phyloP scores from a whole-genome alignment of 1,284 basidiomycete genomes.

The Pseudomicrostroma phylloplanum region DNA sequence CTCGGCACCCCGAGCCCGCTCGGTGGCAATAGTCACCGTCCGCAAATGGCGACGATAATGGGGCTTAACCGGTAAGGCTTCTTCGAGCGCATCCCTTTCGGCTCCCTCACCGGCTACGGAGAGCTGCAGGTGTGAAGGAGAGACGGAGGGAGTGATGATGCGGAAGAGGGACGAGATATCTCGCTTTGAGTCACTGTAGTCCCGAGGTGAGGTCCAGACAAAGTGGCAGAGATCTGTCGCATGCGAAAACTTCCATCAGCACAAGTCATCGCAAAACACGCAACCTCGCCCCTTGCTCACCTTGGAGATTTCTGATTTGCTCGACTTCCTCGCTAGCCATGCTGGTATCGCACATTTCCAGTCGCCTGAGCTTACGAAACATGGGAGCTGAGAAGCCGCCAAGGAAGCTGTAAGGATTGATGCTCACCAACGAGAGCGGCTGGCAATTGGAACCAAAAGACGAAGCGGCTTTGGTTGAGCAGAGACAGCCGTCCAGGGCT shows the following conservation, averaged over 20 bases:
- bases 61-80: conserved; percentile 1
- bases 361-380: conserved; percentile 31
- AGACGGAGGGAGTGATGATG: conserved; percentile 16
- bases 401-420: conserved; percentile 47
- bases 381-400: conserved; percentile 44
- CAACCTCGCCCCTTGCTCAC: conserved; percentile 9
- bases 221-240: conserved; percentile 26
- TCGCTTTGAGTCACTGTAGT: conserved; percentile 34
- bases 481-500: conserved; percentile 38
- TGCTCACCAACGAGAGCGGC: conserved; percentile 33
- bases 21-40: conserved; percentile 4
- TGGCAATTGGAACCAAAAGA: conserved; percentile 46
- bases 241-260: not conserved
- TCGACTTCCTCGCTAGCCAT: conserved; percentile 41
- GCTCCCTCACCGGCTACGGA: conserved; percentile 2
- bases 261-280: not conserved
- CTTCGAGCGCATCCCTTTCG: conserved; percentile 1
- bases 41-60: conserved; percentile 12
- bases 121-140: not conserved
- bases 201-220: conserved; percentile 37
- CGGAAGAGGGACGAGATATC: conserved; percentile 30
- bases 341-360: conserved; percentile 41
- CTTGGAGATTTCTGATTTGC: conserved; percentile 36
- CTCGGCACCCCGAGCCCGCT: not conserved
- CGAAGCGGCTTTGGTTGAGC: conserved; percentile 30